Evolutionary conservation across 2,329 filamentous ascomycete species (phyloP), one percentile per base, ranked within the genome.

Genomic region (Phialocephala sp.): DNA sequence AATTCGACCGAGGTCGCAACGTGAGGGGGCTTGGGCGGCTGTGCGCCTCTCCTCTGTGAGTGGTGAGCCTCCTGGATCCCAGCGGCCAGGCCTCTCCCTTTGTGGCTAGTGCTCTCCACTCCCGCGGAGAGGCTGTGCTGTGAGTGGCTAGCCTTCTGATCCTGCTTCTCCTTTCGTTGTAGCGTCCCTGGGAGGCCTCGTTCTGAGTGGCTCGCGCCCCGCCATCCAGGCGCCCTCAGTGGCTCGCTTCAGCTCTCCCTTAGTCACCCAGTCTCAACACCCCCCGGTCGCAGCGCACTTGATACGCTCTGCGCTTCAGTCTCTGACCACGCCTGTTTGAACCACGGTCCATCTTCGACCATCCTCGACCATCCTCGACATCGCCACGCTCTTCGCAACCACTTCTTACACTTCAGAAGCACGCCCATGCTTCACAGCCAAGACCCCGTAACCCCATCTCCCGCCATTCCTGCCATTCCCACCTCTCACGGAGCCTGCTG

Each of bases 291-390:
- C 62, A 14, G 9, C n/a, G 37, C 22, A 14, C 50, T 37, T 63
- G 62, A 63, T 59, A 63, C 62, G 24, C 41, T 56, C 27, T 18
- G 32, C 18, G 62, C 62, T 59, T 63, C 62, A 63, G 55, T 54
- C 59, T 60, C 47, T 15, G 32, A 62, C 60, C 12, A 32, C 4
- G 45, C 43, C 27, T 35, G 60, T 62, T 56, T 62, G 18, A 62
- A 32, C 35, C 18, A 18, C 43, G 27, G 27, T 32, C 27, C 3
- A 3, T 41, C 37, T 8, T 41, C 37, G 4, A 41, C 15, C 4
- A 41, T 14, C 37, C 15, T 18, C 47, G 8, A 18, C 32, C 14
- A 15, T 6, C n/a, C 55, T 22, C 27, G 52, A 18, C 52, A 52
- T 52, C 56, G 45, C 62, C 62, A 36, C 45, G 12, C 39, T 43